A percentile compares a stretch with the other conserved stretches of the same genome.
These are phyloP conservation scores for Mycena sp. DNA, from an alignment of 1,284 basidiomycete species.

Conservation along the genomic window DNA sequence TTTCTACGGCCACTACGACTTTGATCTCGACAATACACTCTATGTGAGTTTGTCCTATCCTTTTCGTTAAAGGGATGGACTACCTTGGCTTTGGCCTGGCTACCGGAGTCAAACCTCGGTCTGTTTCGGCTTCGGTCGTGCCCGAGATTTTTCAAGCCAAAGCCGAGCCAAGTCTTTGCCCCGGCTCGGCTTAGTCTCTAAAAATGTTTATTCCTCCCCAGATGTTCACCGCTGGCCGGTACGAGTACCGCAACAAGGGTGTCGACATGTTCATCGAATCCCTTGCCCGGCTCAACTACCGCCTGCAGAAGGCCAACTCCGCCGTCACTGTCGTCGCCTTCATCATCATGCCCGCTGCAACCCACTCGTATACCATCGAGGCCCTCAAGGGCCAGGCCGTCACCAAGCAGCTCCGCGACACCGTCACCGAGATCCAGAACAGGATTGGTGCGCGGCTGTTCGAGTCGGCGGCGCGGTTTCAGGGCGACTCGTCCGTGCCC, in stretches of 20 bases:
- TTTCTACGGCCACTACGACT: slow-evolving; percentile 98
- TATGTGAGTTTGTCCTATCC: slow-evolving; percentile 64
- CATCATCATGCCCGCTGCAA: slow-evolving; percentile 98
- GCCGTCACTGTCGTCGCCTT: slow-evolving; percentile 92
- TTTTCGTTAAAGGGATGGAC: neutral
- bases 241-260: slow-evolving; percentile 99
- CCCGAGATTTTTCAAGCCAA: too few species aligned
- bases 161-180: neutral
- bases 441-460: slow-evolving; percentile 92
- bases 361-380: slow-evolving; percentile 97
- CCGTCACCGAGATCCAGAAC: slow-evolving; percentile 94
- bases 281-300: slow-evolving; percentile 92
- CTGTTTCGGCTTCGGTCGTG: too few species aligned
- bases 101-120: too few species aligned
- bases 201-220: slow-evolving; percentile 36
- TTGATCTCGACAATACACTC: slow-evolving; percentile 95
- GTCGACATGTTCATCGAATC: slow-evolving; percentile 99
- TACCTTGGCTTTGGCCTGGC: too few species aligned
- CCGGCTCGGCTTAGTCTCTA: neutral
- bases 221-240: slow-evolving; percentile 99
- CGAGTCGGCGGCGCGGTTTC: slow-evolving; percentile 92
- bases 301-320: slow-evolving; percentile 76
- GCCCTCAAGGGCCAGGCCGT: slow-evolving; percentile 98
- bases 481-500: slow-evolving; percentile 69
- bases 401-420: slow-evolving; percentile 95